phyloP scores from a whole-genome alignment of 345 rosid species.

The Euphorbia pulcherrima region DNA sequence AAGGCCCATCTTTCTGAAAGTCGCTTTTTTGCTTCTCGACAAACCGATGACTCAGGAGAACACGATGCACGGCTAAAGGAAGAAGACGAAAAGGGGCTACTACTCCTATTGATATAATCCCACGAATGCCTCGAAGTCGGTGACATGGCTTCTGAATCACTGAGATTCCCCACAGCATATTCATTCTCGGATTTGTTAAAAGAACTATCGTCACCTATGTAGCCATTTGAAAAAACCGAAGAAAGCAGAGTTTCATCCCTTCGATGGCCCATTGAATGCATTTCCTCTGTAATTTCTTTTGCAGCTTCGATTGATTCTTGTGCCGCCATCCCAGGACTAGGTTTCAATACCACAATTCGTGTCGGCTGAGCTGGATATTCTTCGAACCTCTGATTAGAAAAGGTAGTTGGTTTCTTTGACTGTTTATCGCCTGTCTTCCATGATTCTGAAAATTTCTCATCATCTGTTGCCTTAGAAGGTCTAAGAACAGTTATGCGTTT shows the following conservation, averaged over 20 bases:
- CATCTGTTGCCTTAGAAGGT: constrained; percentile 71
- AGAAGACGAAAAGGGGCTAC: constrained; percentile 60
- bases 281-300: constrained; percentile 47
- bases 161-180: constrained; percentile 54
- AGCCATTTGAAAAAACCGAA: constrained; percentile 80
- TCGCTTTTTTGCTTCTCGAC: constrained; percentile 67
- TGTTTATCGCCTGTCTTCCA: constrained; percentile 47
- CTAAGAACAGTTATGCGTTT: constrained; percentile 82
- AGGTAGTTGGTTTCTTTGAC: constrained; percentile 39
- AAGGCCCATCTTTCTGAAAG: constrained; percentile 96
- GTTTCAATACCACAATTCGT: constrained; percentile 84
- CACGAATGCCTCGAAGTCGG: constrained; percentile 81
- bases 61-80: constrained; percentile 66
- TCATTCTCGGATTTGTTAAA: constrained; percentile 65
- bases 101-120: constrained; percentile 70
- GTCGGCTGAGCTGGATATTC: constrained; percentile 68
- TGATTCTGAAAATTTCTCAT: constrained; percentile 39
- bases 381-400: constrained; percentile 38
- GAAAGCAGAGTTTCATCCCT: constrained; percentile 77
- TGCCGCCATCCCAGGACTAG: constrained; percentile 60
- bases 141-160: constrained; percentile 71
- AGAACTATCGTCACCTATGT: constrained; percentile 80
- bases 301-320: constrained; percentile 61
- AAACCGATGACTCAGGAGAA: constrained; percentile 89
- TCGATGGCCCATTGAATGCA: constrained; percentile 47